phyloP scores from a whole-genome alignment of 306 rosid genomes.

The Cucurbita ficifolia region DNA sequence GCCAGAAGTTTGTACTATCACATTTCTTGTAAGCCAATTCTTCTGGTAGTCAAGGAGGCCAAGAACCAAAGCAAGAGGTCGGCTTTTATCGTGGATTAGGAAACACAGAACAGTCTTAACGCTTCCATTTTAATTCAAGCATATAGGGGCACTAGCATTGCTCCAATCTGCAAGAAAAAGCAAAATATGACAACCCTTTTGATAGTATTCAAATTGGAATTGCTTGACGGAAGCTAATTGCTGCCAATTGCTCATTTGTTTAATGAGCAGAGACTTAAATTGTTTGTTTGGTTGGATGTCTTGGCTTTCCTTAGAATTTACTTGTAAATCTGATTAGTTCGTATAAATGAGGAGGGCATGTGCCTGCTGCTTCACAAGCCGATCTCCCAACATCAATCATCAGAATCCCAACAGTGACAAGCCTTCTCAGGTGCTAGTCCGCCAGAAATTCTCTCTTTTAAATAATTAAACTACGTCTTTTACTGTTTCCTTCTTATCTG shows the following conservation, averaged over 20 bases:
- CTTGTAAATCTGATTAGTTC: conserved; percentile 27
- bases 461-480: not conserved
- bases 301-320: conserved; percentile 44
- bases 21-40: conserved; percentile 2
- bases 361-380: conserved; percentile 28
- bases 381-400: conserved; percentile 10
- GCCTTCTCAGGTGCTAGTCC: conserved; percentile 11
- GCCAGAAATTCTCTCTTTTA: not conserved
- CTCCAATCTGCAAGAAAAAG: conserved; percentile 52
- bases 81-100: not conserved
- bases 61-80: not conserved
- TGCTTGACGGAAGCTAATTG: conserved; percentile 15
- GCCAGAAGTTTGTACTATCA: not conserved
- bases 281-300: conserved; percentile 26
- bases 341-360: conserved; percentile 43
- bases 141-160: conserved; percentile 7
- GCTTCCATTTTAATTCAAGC: conserved; percentile 85
- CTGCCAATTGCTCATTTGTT: conserved; percentile 9
- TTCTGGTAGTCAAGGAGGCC: not conserved
- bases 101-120: conserved; percentile 6
- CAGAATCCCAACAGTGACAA: conserved; percentile 2
- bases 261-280: conserved; percentile 10
- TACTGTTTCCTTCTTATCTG: not conserved
- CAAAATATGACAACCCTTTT: conserved; percentile 18
- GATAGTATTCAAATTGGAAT: conserved; percentile 7